A percentile compares a stretch with the other conserved stretches of the same genome.
Evolutionary conservation across 495 filamentous ascomycete genomes (phyloP).

Genomic region (Neurospora sp.): DNA sequence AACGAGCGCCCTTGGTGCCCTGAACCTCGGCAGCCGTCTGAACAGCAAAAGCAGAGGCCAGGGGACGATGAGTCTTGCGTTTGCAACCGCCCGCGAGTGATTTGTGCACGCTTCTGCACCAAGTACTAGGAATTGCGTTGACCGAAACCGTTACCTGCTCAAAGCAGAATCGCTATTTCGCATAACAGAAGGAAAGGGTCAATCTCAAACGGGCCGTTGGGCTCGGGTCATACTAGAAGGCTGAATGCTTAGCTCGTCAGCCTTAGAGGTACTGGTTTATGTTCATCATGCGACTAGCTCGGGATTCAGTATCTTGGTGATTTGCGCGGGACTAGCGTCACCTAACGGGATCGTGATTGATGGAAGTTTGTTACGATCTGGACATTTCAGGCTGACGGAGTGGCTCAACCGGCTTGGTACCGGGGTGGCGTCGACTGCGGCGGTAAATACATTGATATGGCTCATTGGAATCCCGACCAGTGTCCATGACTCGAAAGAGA

Average conservation of each 20-base stretch:
- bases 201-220: not conserved
- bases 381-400: not conserved
- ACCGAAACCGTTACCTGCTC: not conserved
- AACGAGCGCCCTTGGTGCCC: not conserved
- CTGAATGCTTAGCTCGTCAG: not conserved
- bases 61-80: not conserved
- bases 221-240: not conserved
- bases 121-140: not conserved
- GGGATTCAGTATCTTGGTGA: not conserved
- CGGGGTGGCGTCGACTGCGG: not conserved
- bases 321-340: not conserved
- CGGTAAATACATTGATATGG: not conserved
- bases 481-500: not conserved
- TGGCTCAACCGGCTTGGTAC: not conserved
- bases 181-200: not conserved
- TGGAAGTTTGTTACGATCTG: not conserved
- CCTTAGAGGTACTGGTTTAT: not conserved
- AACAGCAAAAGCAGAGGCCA: not conserved
- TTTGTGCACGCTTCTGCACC: not conserved
- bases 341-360: not conserved
- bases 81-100: not conserved
- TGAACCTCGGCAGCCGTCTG: not conserved
- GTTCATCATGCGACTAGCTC: not conserved
- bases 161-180: not conserved
- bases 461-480: not conserved